These are phyloP conservation scores for Fraxinus pennsylvanica DNA, from an alignment of 257 asterid genomes.

Conservation along the genomic window DNA sequence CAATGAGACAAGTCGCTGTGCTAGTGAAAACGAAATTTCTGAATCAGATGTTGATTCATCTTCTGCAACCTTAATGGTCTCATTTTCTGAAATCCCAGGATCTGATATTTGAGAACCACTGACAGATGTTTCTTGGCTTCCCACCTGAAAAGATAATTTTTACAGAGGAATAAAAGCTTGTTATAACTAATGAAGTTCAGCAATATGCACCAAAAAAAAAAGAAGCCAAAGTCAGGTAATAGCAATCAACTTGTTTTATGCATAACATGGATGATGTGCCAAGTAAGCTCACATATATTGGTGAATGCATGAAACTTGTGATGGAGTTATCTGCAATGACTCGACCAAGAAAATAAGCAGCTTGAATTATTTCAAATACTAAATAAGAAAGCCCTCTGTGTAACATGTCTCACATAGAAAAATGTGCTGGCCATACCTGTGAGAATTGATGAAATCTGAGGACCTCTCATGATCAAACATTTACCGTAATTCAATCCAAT, in stretches of 20 bases:
- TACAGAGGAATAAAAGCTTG: slow-evolving; percentile 5
- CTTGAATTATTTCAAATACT: not conserved
- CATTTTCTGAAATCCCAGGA: slow-evolving; percentile 56
- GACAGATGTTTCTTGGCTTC: slow-evolving; percentile 68
- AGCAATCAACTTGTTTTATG: not conserved
- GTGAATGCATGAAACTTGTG: slow-evolving; percentile 9
- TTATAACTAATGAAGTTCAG: not conserved
- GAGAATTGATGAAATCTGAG: not conserved
- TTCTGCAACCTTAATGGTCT: slow-evolving; percentile 39
- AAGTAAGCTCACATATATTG: not conserved
- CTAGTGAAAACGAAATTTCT: slow-evolving; percentile 54
- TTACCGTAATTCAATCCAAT: not conserved
- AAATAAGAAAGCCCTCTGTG: not conserved
- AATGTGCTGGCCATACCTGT: not conserved
- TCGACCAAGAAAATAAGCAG: slow-evolving; percentile 9
- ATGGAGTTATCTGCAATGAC: not conserved
- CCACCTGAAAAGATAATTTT: slow-evolving; percentile 49
- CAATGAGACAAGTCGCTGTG: slow-evolving; percentile 70
- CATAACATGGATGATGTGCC: slow-evolving; percentile 1
- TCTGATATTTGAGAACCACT: slow-evolving; percentile 87
- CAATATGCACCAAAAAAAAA: not conserved
- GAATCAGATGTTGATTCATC: slow-evolving; percentile 56
- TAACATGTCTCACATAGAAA: not conserved
- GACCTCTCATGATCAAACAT: not conserved
- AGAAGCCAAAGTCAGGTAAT: not conserved